Evolutionary conservation across 345 rosid species (phyloP).

Genomic region (Lepidium aucheri): DNA sequence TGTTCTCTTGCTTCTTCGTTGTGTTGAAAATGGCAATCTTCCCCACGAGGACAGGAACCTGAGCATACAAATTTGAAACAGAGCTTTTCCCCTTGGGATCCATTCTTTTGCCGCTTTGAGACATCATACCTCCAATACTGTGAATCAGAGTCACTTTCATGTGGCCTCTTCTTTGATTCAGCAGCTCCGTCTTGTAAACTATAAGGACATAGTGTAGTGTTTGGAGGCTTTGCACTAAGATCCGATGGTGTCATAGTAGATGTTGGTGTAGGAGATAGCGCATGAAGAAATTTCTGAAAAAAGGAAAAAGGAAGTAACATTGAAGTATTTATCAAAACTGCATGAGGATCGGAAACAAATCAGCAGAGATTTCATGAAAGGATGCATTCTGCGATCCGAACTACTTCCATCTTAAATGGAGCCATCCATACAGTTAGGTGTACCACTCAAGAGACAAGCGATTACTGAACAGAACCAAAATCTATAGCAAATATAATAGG

Average conservation of each 20-base stretch:
- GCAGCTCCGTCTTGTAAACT: slow-evolving; percentile 38
- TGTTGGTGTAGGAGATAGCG: slow-evolving; percentile 73
- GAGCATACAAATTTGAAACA: slow-evolving; percentile 83
- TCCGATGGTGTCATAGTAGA: slow-evolving; percentile 72
- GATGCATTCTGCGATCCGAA: background rate
- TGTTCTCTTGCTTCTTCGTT: slow-evolving; percentile 76
- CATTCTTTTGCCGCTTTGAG: slow-evolving; percentile 68
- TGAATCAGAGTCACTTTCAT: slow-evolving; percentile 44
- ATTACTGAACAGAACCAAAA: background rate
- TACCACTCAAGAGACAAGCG: background rate
- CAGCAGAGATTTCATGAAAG: background rate
- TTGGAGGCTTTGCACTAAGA: slow-evolving; percentile 60
- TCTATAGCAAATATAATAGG: background rate
- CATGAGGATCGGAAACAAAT: background rate
- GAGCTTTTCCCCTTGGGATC: slow-evolving; percentile 47
- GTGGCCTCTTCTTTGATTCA: slow-evolving; percentile 47
- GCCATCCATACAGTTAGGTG: background rate
- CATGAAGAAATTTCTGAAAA: slow-evolving; percentile 85
- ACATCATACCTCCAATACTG: slow-evolving; percentile 97
- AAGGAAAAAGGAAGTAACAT: background rate
- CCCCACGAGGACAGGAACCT: slow-evolving; percentile 75
- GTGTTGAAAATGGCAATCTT: slow-evolving; percentile 67
- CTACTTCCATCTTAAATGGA: background rate
- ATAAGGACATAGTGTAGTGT: slow-evolving; percentile 64
- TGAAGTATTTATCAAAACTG: background rate